phyloP scores from a whole-genome alignment of 179 eudicot species.

The Vitellaria paradoxa region DNA sequence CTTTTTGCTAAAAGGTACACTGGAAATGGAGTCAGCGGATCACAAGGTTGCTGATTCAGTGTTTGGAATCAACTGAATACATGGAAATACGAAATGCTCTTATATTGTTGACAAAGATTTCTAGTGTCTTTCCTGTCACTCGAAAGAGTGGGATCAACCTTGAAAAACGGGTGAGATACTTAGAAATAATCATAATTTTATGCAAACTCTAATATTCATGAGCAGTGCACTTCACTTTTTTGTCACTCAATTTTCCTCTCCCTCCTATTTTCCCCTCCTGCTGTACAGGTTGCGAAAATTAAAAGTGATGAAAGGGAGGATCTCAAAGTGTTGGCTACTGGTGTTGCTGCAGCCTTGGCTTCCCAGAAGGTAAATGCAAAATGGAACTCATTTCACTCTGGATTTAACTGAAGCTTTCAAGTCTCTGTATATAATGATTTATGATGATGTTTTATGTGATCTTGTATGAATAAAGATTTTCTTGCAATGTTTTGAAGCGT shows the following conservation, averaged over 20 bases:
- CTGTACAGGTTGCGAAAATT: conserved; percentile 82
- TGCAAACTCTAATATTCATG: neutral
- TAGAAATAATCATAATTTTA: neutral
- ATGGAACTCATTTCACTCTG: neutral
- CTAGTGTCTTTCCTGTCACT: conserved; percentile 91
- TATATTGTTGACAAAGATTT: conserved; percentile 84
- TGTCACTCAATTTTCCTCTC: neutral
- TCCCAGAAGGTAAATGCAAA: conserved; percentile 68
- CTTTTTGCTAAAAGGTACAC: conserved; percentile 57
- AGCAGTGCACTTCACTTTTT: neutral
- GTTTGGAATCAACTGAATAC: conserved; percentile 93
- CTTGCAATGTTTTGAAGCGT: neutral
- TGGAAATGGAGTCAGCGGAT: conserved; percentile 99
- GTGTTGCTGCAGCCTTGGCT: conserved; percentile 99
- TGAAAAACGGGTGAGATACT: conserved; percentile 75
- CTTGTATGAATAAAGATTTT: neutral
- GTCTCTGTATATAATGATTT: neutral
- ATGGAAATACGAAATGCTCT: conserved; percentile 98
- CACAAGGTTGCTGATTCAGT: conserved; percentile 86
- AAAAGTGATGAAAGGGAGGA: conserved; percentile 98
- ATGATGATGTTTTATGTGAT: neutral
- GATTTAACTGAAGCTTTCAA: neutral
- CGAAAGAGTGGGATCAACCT: conserved; percentile 97
- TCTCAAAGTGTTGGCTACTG: conserved; percentile 94
- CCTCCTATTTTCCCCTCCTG: neutral